Evolutionary conservation across 257 asterid genomes (phyloP).

Genomic region (Rehmannia glutinosa): DNA sequence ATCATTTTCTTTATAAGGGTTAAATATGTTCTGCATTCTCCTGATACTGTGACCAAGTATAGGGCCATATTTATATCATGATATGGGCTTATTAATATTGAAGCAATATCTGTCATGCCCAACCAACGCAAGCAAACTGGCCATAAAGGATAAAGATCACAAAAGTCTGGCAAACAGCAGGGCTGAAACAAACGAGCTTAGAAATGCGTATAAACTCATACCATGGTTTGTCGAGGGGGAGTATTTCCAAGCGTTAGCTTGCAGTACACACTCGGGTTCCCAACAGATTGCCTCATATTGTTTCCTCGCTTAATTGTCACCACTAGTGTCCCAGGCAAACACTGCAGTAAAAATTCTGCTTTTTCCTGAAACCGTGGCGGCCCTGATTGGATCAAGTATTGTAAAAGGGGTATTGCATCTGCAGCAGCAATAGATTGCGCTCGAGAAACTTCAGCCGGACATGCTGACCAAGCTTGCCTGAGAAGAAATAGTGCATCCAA

Average conservation of each 20-base stretch:
- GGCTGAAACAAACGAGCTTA: neutral
- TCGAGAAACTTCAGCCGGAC: conserved; percentile 95
- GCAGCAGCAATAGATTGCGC: conserved; percentile 99
- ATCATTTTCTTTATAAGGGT: too few relatives aligned
- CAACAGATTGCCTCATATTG: conserved; percentile 98
- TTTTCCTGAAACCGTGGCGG: conserved; percentile 94
- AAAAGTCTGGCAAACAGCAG: too few relatives aligned
- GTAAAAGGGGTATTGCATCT: conserved; percentile 87
- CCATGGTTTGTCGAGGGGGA: conserved; percentile 92
- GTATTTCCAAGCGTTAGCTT: conserved; percentile 94
- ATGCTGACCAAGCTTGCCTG: conserved; percentile 98
- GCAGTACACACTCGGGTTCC: conserved; percentile 90
- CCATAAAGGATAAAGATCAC: too few relatives aligned
- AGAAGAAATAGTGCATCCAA: conserved; percentile 90
- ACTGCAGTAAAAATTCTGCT: conserved; percentile 84
- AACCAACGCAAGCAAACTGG: too few relatives aligned
- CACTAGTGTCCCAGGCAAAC: conserved; percentile 86
- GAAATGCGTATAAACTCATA: conserved; percentile 13
- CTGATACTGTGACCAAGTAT: conserved; percentile 86
- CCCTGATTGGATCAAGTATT: conserved; percentile 90
- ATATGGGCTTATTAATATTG: too few relatives aligned
- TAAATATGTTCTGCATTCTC: conserved; percentile 98
- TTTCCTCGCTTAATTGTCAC: conserved; percentile 90
- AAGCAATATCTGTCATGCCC: too few relatives aligned
- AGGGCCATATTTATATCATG: too few relatives aligned